A percentile compares a stretch with the other conserved stretches of the same genome.
Evolutionary conservation across 805 yeast species (phyloP).

Genomic region (Metschnikowia matae): DNA sequence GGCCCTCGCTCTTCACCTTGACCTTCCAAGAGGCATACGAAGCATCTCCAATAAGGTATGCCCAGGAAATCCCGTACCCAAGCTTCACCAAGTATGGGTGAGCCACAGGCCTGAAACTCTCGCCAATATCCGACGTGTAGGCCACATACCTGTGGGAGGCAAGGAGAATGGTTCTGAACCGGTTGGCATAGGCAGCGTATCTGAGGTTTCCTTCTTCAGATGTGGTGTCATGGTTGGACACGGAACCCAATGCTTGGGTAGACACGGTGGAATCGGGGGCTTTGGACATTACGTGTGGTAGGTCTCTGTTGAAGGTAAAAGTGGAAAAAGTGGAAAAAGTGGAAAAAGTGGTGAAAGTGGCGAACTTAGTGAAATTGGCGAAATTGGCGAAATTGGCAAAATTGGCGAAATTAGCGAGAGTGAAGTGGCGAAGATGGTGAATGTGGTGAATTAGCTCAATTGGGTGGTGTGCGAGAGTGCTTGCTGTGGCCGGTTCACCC

Average conservation of each 20-base stretch:
- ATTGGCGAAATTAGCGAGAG: too few species aligned
- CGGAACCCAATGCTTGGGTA: slow-evolving; percentile 3
- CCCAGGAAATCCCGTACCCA: slow-evolving; percentile 75
- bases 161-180: slow-evolving; percentile 62
- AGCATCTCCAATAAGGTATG: slow-evolving; percentile 71
- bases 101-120: slow-evolving; percentile 79
- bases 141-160: slow-evolving; percentile 83
- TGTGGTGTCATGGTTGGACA: slow-evolving; percentile 11
- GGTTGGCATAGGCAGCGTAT: slow-evolving; percentile 79
- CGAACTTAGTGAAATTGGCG: too few species aligned
- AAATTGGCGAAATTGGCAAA: too few species aligned
- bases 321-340: neutral
- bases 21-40: slow-evolving; percentile 70
- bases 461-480: too few species aligned
- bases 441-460: too few species aligned
- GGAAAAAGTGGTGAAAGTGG: too few species aligned
- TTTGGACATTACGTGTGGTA: neutral
- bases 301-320: neutral
- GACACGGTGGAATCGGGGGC: neutral
- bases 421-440: too few species aligned
- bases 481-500: too few species aligned
- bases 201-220: slow-evolving; percentile 39
- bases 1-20: slow-evolving; percentile 60
- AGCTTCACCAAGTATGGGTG: slow-evolving; percentile 59
- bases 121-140: slow-evolving; percentile 83